These are phyloP conservation scores for Salvia rosmarinus DNA, from an alignment of 257 asterid genomes.

Conservation along the genomic window DNA sequence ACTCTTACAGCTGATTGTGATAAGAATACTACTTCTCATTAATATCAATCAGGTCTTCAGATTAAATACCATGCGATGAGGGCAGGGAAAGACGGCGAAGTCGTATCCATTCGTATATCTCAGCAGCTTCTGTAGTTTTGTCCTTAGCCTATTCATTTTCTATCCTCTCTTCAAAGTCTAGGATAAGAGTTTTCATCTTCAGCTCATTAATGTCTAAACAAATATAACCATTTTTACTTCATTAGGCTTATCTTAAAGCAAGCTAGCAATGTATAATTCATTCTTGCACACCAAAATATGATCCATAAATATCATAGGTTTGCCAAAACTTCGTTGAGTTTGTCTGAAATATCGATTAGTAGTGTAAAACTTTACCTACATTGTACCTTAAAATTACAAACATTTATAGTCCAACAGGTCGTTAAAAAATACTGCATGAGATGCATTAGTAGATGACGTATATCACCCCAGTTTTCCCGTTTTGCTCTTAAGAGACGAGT, in stretches of 20 bases:
- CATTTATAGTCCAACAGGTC: too few species aligned
- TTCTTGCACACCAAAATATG: not conserved
- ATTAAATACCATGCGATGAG: constrained; percentile 77
- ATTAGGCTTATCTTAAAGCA: not conserved
- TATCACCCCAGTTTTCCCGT: not conserved
- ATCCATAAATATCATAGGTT: not conserved
- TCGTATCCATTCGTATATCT: constrained; percentile 80
- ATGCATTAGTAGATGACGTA: too few species aligned
- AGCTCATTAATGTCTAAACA: constrained; percentile 5
- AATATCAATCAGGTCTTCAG: constrained; percentile 61
- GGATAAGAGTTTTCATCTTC: not conserved
- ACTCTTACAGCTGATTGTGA: not conserved
- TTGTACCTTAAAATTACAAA: not conserved
- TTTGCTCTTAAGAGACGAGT: not conserved
- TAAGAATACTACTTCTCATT: constrained; percentile 25
- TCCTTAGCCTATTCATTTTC: constrained; percentile 4
- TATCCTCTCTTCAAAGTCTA: constrained; percentile 18
- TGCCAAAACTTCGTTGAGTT: too few species aligned
- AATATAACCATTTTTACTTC: constrained; percentile 3
- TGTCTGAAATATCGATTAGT: not conserved
- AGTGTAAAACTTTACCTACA: not conserved
- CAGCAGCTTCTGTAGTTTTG: constrained; percentile 71
- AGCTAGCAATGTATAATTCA: constrained; percentile 8
- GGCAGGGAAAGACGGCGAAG: constrained; percentile 78
- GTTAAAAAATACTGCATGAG: too few species aligned